Evolutionary conservation across 2,329 filamentous ascomycete genomes (phyloP), one percentile per base, ranked within the genome.

Genomic region (Endocalyx cinctus): DNA sequence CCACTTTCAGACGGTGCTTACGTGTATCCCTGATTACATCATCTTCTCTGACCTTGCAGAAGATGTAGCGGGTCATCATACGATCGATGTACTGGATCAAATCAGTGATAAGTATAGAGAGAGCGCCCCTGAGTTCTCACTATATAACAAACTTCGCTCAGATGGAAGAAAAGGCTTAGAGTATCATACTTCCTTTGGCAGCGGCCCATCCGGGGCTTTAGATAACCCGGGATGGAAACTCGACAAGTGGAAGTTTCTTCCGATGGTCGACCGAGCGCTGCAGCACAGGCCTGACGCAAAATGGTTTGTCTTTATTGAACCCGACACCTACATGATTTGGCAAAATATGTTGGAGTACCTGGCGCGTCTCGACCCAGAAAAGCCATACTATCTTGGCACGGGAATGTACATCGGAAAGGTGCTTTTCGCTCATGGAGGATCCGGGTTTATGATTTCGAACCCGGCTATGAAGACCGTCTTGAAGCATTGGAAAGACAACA

Each of bases 201-300:
- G 59, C 33, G 46, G 52, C 10, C 54, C 59, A 27, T 55, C 57
- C 25, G 59, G 62, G 23, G 55, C 66, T 12, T 37, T 54, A 17
- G 44, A 51, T 26, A 45, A 42, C 17, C 42, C 44, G 7, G 46
- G 47, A 8, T 64, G 62, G 62, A 56, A 49, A 23, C 44, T 65
- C 26, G 62, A 65, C 38, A 63, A 63, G 35, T 65, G 59, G 51
- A 65, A 65, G 37, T 63, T 60, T 34, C 47, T 64, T 17, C 61
- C 58, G 20, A 60, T 64, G 50, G 50, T 62, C 7, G 48, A 57
- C 32, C 55, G 56, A 35, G 52, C 57, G 7, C 57, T 58, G 35
- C 42, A 43, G 12, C 48, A 54, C 33, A 51, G 55, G 11, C 58
- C 58, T 2, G 39, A 55, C 17, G 51, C 51, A 14, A 57, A 61